phyloP scores from a whole-genome alignment of 192 early-diverging fungal species.

The Chytriomyces sp. region DNA sequence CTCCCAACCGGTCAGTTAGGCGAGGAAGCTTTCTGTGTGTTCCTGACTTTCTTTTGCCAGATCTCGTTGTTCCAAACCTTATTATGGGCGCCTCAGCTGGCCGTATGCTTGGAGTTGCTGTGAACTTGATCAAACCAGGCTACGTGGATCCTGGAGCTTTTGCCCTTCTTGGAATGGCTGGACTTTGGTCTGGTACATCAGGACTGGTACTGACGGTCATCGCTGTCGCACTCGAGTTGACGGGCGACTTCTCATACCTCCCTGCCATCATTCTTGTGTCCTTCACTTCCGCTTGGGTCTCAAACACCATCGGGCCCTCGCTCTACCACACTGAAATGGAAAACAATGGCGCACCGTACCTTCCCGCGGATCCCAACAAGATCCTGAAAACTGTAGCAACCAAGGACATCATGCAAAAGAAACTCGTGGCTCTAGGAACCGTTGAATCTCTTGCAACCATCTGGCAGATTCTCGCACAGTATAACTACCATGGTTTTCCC shows the following conservation, averaged over 20 bases:
- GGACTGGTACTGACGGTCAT: conserved; percentile 41
- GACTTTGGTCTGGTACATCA: conserved; percentile 39
- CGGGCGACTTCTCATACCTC: conserved; percentile 38
- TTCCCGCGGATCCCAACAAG: conserved; percentile 33
- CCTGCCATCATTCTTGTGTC: conserved; percentile 35
- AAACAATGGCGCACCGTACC: conserved; percentile 33
- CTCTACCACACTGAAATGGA: conserved; percentile 47
- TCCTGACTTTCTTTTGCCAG: conserved; percentile 6
- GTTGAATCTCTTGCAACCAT: background rate
- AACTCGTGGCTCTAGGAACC: conserved; percentile 20
- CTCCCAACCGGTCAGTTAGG: conserved; percentile 37
- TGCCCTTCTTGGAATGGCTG: conserved; percentile 42
- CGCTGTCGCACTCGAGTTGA: conserved; percentile 40
- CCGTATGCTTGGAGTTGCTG: conserved; percentile 29
- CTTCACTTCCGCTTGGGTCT: conserved; percentile 30
- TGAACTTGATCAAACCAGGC: conserved; percentile 32
- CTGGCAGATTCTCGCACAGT: background rate
- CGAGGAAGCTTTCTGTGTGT: background rate
- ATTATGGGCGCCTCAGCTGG: conserved; percentile 45
- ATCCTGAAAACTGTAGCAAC: conserved; percentile 26
- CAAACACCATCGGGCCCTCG: conserved; percentile 10
- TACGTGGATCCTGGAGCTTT: conserved; percentile 36
- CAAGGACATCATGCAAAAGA: conserved; percentile 12
- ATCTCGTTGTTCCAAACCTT: conserved; percentile 45
- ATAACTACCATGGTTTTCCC: conserved; percentile 33